Evolutionary conservation across 805 yeast species (phyloP).

Genomic region (Pichia kluyveri): DNA sequence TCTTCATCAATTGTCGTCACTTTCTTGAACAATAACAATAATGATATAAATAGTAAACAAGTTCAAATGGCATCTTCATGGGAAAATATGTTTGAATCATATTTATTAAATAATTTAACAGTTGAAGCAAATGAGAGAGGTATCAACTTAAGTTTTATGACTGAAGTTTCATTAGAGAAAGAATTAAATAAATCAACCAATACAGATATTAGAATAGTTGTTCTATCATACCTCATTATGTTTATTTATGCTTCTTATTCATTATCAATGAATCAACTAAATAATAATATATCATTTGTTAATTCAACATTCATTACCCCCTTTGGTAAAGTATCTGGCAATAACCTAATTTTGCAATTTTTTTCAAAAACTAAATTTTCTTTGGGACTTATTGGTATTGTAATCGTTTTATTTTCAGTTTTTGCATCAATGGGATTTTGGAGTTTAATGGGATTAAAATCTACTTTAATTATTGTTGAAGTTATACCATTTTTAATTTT

Average conservation of each 20-base stretch:
- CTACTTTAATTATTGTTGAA: conserved; percentile 90
- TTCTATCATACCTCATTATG: conserved; percentile 76
- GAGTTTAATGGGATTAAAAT: conserved; percentile 66
- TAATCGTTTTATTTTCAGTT: conserved; percentile 75
- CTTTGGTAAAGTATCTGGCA: conserved; percentile 4
- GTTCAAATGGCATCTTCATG: conserved; percentile 40
- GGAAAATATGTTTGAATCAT: conserved; percentile 61
- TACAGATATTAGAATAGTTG: conserved; percentile 64
- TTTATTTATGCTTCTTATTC: conserved; percentile 82
- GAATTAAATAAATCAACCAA: conserved; percentile 78
- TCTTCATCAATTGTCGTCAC: conserved; percentile 75
- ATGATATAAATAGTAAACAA: conserved; percentile 32
- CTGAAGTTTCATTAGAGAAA: conserved; percentile 76
- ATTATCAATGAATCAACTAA: conserved; percentile 22
- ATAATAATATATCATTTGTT: not conserved
- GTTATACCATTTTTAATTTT: conserved; percentile 89
- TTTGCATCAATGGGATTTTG: conserved; percentile 76
- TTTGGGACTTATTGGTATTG: conserved; percentile 76
- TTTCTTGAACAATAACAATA: conserved; percentile 51
- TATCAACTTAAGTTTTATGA: conserved; percentile 60
- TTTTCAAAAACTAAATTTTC: conserved; percentile 53
- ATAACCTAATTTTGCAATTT: conserved; percentile 7
- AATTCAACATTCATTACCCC: conserved; percentile 3
- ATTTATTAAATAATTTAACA: conserved; percentile 33
- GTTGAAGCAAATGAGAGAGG: conserved; percentile 42